Evolutionary conservation across 345 rosid species (phyloP).

Genomic region (Salix koriyanagi): DNA sequence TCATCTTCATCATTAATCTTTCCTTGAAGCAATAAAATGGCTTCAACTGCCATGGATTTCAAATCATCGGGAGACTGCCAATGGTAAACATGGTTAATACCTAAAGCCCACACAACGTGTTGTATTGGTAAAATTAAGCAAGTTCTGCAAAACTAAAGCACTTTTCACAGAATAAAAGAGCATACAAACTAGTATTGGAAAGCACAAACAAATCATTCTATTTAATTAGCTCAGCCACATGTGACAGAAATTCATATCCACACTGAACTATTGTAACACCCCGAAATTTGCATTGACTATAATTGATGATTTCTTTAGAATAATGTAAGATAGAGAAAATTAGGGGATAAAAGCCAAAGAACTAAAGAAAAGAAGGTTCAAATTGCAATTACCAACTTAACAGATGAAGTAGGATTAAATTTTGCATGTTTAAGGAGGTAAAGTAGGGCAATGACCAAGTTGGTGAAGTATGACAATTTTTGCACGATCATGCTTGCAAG

Average conservation of each 20-base stretch:
- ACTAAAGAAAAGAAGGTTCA: no score
- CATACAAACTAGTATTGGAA: background rate
- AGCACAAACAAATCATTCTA: background rate
- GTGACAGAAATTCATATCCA: background rate
- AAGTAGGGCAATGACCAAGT: no score
- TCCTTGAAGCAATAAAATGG: slow-evolving; percentile 76
- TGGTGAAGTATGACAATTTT: no score
- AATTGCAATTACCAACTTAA: no score
- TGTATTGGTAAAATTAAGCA: background rate
- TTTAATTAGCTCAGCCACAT: background rate
- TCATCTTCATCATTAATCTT: slow-evolving; percentile 83
- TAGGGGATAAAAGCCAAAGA: no score
- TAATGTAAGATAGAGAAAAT: no score
- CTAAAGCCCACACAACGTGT: background rate
- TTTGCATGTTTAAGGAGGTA: no score
- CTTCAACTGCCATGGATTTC: slow-evolving; percentile 96
- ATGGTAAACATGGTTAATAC: background rate
- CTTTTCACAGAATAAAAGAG: background rate
- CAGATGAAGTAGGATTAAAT: no score
- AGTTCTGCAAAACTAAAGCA: background rate
- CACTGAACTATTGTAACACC: background rate
- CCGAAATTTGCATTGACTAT: no score
- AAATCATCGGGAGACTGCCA: slow-evolving; percentile 78
- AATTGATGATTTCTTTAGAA: no score
- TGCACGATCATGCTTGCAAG: no score